A percentile compares a stretch with the other conserved stretches of the same genome.
These are phyloP conservation scores for Amanita fuliginea DNA, from an alignment of 768 basidiomycete species.

Conservation along the genomic window DNA sequence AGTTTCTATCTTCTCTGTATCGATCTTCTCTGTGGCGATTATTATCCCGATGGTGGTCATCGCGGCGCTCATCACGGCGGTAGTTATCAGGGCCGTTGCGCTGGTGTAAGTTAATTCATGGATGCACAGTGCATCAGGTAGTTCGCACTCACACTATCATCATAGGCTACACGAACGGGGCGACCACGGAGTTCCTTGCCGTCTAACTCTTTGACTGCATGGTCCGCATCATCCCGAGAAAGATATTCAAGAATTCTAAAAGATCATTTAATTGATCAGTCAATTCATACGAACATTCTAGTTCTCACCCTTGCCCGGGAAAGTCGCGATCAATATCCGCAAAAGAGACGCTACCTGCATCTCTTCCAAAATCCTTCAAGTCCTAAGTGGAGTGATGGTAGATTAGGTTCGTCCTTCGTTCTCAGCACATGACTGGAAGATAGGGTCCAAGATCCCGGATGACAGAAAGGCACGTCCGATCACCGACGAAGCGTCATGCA, in stretches of 20 bases:
- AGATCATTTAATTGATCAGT: background rate
- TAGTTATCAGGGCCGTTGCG: slow-evolving; percentile 65
- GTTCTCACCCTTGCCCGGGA: slow-evolving; percentile 75
- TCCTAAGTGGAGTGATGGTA: slow-evolving; percentile 57
- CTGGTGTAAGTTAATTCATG: slow-evolving; percentile 21
- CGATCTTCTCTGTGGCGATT: slow-evolving; percentile 48
- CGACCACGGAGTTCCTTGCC: slow-evolving; percentile 82
- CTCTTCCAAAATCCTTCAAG: slow-evolving; percentile 94
- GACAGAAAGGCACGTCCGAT: slow-evolving; percentile 1
- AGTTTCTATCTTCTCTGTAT: slow-evolving; percentile 35
- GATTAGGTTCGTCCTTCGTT: slow-evolving; percentile 30
- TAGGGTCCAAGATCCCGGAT: slow-evolving; percentile 10
- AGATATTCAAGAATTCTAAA: slow-evolving; percentile 84
- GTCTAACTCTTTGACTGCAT: slow-evolving; percentile 81
- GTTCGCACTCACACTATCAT: slow-evolving; percentile 48
- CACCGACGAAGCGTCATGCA: slow-evolving; percentile 2
- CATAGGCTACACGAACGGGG: slow-evolving; percentile 59
- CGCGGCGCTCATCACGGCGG: slow-evolving; percentile 63
- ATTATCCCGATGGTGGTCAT: slow-evolving; percentile 44
- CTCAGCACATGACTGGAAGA: slow-evolving; percentile 14
- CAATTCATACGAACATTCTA: background rate
- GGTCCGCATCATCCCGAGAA: slow-evolving; percentile 82
- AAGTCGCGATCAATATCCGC: slow-evolving; percentile 88
- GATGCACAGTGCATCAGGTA: background rate
- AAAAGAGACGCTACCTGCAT: slow-evolving; percentile 86